Percentiles rank a stretch among this genome's conserved stretches.
phyloP scores from a whole-genome alignment of 2,329 filamentous ascomycete genomes.

The Neopestalotiopsis rosae region DNA sequence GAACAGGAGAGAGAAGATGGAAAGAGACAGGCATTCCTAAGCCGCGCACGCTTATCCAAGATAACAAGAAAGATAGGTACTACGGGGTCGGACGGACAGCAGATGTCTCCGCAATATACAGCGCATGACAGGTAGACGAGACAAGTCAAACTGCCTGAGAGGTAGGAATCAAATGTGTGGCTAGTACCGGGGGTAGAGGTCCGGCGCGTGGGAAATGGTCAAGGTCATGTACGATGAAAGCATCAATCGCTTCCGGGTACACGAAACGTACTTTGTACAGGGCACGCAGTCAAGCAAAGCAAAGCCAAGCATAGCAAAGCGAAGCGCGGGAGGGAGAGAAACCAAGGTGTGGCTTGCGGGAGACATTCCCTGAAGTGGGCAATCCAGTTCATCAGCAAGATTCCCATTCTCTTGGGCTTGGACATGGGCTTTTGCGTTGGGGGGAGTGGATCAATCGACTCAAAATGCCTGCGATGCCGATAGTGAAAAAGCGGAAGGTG shows the following conservation, averaged over 20 bases:
- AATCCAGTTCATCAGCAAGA: background rate
- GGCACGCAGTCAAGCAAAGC: background rate
- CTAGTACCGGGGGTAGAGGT: background rate
- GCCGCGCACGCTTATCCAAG: background rate
- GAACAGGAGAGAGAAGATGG: background rate
- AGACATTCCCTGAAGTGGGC: slow-evolving; percentile 1
- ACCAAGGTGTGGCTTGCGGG: background rate
- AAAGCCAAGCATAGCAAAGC: too few relatives aligned
- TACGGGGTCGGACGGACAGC: background rate
- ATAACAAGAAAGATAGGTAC: background rate
- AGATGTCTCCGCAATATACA: slow-evolving; percentile 17
- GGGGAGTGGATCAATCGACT: slow-evolving; percentile 3
- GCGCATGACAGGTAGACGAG: background rate
- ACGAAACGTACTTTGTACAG: background rate
- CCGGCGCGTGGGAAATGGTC: background rate
- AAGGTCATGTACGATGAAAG: slow-evolving; percentile 1
- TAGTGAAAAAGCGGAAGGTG: slow-evolving; percentile 14
- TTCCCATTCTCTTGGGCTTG: slow-evolving; percentile 3
- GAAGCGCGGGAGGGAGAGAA: background rate
- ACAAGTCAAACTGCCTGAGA: background rate
- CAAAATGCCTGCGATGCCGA: background rate
- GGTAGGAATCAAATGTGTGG: background rate
- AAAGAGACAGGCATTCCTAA: background rate
- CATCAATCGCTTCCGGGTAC: background rate
- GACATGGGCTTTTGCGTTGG: background rate